Conservation (phyloP, 176 grass and related monocot genomes). For the Thinopyrum elongatum region DNA sequence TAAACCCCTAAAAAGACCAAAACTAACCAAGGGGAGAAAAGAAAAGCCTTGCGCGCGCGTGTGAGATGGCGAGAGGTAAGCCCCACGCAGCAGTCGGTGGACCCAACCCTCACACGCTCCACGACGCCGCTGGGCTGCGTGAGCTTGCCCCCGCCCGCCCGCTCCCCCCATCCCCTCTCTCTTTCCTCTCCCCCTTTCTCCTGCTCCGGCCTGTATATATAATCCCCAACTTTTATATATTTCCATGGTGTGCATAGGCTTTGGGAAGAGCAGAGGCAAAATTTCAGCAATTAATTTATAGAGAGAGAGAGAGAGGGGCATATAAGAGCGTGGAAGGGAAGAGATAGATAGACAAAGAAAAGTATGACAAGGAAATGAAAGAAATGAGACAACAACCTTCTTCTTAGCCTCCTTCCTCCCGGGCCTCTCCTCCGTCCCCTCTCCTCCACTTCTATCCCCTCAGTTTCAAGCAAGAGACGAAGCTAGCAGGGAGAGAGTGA, state of each 20-base stretch:
- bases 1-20: slow-evolving; percentile 32
- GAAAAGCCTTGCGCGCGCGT: neutral
- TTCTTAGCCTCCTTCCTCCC: slow-evolving; percentile 32
- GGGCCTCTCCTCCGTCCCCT: slow-evolving; percentile 34
- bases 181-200: neutral
- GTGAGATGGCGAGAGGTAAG: slow-evolving; percentile 33
- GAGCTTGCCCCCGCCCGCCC: slow-evolving; percentile 17
- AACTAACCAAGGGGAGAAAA: slow-evolving; percentile 28
- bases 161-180: neutral
- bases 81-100: slow-evolving; percentile 44
- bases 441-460: slow-evolving; percentile 38
- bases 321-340: slow-evolving; percentile 40
- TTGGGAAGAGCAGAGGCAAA: slow-evolving; percentile 26
- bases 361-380: slow-evolving; percentile 87
- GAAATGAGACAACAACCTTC: slow-evolving; percentile 73
- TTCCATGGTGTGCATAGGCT: slow-evolving; percentile 33
- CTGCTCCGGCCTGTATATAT: slow-evolving; percentile 43
- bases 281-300: slow-evolving; percentile 34
- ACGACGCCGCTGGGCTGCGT: slow-evolving; percentile 46
- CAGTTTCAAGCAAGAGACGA: neutral
- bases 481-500: slow-evolving; percentile 38
- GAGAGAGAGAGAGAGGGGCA: neutral
- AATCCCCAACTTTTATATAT: slow-evolving; percentile 34
- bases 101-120: slow-evolving; percentile 43
- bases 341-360: slow-evolving; percentile 55